Percentiles rank a stretch among this genome's conserved stretches.
Evolutionary conservation across 805 yeast species (phyloP).

Genomic region (Maudiozyma bulderi): DNA sequence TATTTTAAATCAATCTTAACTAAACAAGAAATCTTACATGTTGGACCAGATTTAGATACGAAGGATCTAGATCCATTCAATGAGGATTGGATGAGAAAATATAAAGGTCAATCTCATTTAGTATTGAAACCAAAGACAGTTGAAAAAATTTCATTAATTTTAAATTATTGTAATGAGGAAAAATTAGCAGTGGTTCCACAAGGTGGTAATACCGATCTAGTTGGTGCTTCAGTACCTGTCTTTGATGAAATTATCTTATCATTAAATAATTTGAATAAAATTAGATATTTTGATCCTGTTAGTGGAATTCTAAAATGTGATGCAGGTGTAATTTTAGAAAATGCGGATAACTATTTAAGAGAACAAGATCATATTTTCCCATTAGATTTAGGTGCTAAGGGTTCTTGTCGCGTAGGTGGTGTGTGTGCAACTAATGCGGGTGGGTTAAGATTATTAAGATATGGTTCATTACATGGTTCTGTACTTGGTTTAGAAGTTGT

Average conservation of each 20-base stretch:
- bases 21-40: slow-evolving; percentile 31
- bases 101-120: slow-evolving; percentile 74
- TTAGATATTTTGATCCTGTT: slow-evolving; percentile 70
- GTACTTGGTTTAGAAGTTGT: slow-evolving; percentile 89
- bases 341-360: slow-evolving; percentile 66
- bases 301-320: slow-evolving; percentile 84
- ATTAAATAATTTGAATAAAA: slow-evolving; percentile 58
- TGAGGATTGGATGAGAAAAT: slow-evolving; percentile 92
- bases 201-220: slow-evolving; percentile 95
- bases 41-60: slow-evolving; percentile 38
- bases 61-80: slow-evolving; percentile 66
- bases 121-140: slow-evolving; percentile 77
- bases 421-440: slow-evolving; percentile 95
- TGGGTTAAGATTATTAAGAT: slow-evolving; percentile 76
- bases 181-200: slow-evolving; percentile 86
- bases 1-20: slow-evolving; percentile 53
- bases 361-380: slow-evolving; percentile 89
- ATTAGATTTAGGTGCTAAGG: slow-evolving; percentile 90
- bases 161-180: slow-evolving; percentile 70
- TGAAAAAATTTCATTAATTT: slow-evolving; percentile 63
- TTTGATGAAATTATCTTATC: slow-evolving; percentile 83
- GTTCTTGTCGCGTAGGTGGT: slow-evolving; percentile 94
- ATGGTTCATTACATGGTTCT: slow-evolving; percentile 87
- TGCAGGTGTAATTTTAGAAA: slow-evolving; percentile 83
- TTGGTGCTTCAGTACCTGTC: slow-evolving; percentile 88